Base-by-base conservation (phyloP, 2,329 filamentous ascomycete genomes). In the Hymenotorrendiella dingleyae region DNA sequence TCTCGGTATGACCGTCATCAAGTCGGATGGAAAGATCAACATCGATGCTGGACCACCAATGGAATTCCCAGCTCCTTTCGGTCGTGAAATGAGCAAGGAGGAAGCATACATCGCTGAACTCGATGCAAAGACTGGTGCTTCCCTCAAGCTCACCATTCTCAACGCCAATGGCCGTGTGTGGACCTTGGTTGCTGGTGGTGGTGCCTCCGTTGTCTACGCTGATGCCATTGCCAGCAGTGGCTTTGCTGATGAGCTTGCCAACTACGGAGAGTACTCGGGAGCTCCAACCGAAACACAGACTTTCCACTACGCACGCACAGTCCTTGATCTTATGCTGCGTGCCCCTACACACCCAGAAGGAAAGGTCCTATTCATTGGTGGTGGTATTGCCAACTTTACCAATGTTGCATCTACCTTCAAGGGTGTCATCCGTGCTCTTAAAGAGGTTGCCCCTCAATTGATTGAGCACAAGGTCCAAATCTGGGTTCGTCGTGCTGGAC, bases 331-430 rank as follows among this genome's bases (percentile, higher is more conserved):
- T 53, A 94, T 98, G 87, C 85, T 98, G 58, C 87, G 93, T 57
- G 84, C 91, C 43, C 91, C 93, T 46, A 68, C 80, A 64, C 76
- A 80, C 68, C 78, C 86, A 49, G 84, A 96, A 63, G 93, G 93
- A 75, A 98, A 97, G 80, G 88, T 98, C 41, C 84, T 98, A 54
- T 98, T 98, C 80, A 97, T 98, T 57, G 93, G 93, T 69, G 93
- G 93, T 74, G 93, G 93, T 79, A 98, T 98, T 78, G 93, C 93
- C 78, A 98, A 98, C 84, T 98, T 98, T 76, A 98, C 93, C 77
- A 98, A 97, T 73, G 93, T 98, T 42, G 93, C 93, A 48, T 93
- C 86, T 60, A 98, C 93, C 53, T 98, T 98, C 85, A 98, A 98
- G 81, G 93, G 93, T 74, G 91, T 98, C 68, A 98, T 98, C 67